Percentiles rank a stretch among this genome's conserved stretches.
Conservation (phyloP, 176 grass and related monocot genomes). For the Calamus simplicifolius region DNA sequence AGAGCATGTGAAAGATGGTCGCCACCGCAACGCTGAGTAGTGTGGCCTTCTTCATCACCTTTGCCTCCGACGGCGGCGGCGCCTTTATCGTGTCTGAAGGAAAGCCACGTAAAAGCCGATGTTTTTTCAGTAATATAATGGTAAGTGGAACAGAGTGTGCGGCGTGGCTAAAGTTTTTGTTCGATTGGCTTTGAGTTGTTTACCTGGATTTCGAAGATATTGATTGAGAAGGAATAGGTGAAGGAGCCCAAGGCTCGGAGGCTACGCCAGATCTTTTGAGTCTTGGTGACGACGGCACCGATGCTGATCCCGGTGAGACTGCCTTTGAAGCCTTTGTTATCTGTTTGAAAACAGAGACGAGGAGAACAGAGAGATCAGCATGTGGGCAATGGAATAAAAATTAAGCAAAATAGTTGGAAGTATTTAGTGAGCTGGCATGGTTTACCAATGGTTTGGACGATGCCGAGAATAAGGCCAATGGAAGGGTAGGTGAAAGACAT, state of each 20-base stretch:
- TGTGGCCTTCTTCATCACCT: conserved; percentile 78
- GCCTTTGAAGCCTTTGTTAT: conserved; percentile 31
- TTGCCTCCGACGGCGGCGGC: conserved; percentile 67
- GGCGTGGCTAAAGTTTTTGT: too few species aligned
- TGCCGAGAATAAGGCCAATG: conserved; percentile 49
- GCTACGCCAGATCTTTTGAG: conserved; percentile 44
- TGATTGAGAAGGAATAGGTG: conserved; percentile 51
- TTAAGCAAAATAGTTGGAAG: too few species aligned
- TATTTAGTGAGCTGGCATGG: too few species aligned
- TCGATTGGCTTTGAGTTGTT: background rate
- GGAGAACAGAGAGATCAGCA: too few species aligned
- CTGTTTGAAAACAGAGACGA: background rate
- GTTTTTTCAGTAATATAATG: too few species aligned
- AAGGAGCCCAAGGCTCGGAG: conserved; percentile 57
- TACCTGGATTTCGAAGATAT: conserved; percentile 66
- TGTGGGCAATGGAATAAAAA: too few species aligned
- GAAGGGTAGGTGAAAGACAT: conserved; percentile 74
- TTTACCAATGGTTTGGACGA: conserved; percentile 41
- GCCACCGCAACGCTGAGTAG: conserved; percentile 53
- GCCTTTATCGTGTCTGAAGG: conserved; percentile 56
- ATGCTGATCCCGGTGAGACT: conserved; percentile 51
- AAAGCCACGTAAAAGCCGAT: background rate
- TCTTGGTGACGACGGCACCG: conserved; percentile 24
- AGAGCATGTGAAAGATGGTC: conserved; percentile 81
- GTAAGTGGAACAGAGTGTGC: too few species aligned